Conservation (phyloP, 352 stramenopile species). For the Globisporangium splendens region DNA sequence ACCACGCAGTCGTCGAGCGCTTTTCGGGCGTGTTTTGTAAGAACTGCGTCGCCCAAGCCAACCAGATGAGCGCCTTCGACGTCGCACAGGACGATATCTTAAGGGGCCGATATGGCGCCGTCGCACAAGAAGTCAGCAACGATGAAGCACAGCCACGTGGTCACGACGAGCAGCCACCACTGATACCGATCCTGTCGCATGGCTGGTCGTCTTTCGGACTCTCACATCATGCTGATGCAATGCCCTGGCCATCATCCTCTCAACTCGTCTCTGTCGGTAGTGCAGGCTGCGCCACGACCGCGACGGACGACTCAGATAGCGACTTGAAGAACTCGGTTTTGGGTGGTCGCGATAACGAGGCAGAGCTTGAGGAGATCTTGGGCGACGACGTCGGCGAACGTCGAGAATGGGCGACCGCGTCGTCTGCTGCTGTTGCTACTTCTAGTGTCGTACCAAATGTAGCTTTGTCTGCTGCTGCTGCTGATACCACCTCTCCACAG, state of each 20-base stretch:
- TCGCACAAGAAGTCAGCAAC: background rate
- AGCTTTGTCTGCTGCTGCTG: too few species aligned
- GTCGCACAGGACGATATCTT: constrained; percentile 21
- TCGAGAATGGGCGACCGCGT: too few species aligned
- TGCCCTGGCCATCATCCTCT: too few species aligned
- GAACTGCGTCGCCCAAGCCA: constrained; percentile 23
- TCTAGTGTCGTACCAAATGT: too few species aligned
- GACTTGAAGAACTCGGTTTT: background rate
- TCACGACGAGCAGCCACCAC: too few species aligned
- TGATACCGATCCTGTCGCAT: too few species aligned
- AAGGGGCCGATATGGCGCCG: constrained; percentile 7
- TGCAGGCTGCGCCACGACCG: background rate
- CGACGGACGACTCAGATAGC: background rate
- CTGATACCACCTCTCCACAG: background rate
- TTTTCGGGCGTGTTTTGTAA: constrained; percentile 27
- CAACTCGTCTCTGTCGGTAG: too few species aligned
- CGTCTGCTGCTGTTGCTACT: too few species aligned
- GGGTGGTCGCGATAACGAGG: background rate
- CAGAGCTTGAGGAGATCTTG: background rate
- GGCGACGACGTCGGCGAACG: background rate
- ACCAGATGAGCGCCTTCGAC: constrained; percentile 15
- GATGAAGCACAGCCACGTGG: too few species aligned
- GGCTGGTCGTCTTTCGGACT: too few species aligned
- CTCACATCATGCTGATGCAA: too few species aligned
- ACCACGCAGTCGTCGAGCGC: constrained; percentile 11